These are phyloP conservation scores for Takashimella tepidaria DNA, from an alignment of 1,284 basidiomycete genomes.

Conservation along the genomic window DNA sequence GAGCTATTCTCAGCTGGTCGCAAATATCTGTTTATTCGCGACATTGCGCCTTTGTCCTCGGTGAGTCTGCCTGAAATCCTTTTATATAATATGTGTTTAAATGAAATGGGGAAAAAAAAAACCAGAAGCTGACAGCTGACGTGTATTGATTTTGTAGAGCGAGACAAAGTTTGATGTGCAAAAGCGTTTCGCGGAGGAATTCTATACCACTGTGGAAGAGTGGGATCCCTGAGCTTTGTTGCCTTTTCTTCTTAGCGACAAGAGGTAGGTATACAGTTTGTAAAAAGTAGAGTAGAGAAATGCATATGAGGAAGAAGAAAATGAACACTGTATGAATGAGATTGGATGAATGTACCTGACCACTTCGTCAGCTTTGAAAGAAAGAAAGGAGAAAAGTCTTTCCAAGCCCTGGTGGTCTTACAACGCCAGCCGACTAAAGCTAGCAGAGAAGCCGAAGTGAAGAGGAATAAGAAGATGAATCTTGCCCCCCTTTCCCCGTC, in stretches of 20 bases:
- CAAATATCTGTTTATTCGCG: constrained; percentile 74
- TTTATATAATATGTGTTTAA: no score
- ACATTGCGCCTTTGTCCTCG: constrained; percentile 24
- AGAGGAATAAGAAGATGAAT: constrained; percentile 15
- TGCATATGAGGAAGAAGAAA: no score
- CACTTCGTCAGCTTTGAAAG: neutral
- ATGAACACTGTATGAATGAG: neutral
- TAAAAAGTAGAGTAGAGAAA: neutral
- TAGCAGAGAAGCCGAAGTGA: constrained; percentile 6
- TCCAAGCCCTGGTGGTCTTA: neutral
- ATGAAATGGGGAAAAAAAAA: no score
- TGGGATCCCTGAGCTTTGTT: constrained; percentile 51
- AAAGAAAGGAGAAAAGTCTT: neutral
- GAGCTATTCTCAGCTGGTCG: constrained; percentile 56
- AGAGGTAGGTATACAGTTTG: no score
- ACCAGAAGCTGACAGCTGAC: neutral
- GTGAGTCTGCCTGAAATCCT: neutral
- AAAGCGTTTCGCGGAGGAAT: constrained; percentile 72
- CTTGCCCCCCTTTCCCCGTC: constrained; percentile 46
- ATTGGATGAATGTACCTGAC: neutral
- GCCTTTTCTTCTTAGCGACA: no score
- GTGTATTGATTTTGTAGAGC: constrained; percentile 19
- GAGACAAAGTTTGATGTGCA: constrained; percentile 70
- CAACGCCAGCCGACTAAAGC: constrained; percentile 21
- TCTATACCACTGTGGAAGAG: constrained; percentile 77